Evolutionary conservation across 768 basidiomycete species (phyloP).

Genomic region (Suillus placidus): DNA sequence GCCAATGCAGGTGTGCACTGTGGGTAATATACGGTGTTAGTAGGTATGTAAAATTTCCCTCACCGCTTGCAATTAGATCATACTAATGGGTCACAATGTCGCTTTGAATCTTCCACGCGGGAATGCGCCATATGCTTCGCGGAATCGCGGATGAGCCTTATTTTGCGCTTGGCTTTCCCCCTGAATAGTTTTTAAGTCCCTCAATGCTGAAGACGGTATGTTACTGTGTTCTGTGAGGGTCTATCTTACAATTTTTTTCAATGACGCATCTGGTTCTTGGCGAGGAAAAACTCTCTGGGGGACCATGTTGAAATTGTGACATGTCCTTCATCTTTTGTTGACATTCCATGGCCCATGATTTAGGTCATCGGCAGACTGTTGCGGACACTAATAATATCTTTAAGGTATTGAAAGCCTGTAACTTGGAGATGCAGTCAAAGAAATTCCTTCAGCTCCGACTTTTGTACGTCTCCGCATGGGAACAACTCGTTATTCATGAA

Average conservation of each 20-base stretch:
- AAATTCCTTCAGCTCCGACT: not conserved
- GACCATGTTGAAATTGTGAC: not conserved
- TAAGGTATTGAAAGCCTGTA: not conserved
- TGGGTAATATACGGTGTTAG: not conserved
- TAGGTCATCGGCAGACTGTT: not conserved
- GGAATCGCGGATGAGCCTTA: not conserved
- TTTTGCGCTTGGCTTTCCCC: not conserved
- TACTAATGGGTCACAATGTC: not conserved
- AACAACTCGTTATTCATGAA: not conserved
- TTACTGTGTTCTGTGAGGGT: not conserved
- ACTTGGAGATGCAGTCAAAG: not conserved
- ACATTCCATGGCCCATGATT: not conserved
- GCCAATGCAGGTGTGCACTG: not conserved
- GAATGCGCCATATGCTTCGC: not conserved
- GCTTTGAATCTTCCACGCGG: not conserved
- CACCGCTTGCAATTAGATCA: not conserved
- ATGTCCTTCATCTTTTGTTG: not conserved
- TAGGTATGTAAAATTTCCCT: not conserved
- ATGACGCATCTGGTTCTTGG: not conserved
- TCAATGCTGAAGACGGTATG: not conserved
- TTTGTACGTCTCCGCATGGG: not conserved
- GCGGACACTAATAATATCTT: not conserved
- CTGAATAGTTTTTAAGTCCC: not conserved
- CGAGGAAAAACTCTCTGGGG: not conserved
- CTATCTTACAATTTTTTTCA: not conserved